Base-by-base conservation (phyloP, 2,329 filamentous ascomycete genomes). In the Ambrosiella xylebori region DNA sequence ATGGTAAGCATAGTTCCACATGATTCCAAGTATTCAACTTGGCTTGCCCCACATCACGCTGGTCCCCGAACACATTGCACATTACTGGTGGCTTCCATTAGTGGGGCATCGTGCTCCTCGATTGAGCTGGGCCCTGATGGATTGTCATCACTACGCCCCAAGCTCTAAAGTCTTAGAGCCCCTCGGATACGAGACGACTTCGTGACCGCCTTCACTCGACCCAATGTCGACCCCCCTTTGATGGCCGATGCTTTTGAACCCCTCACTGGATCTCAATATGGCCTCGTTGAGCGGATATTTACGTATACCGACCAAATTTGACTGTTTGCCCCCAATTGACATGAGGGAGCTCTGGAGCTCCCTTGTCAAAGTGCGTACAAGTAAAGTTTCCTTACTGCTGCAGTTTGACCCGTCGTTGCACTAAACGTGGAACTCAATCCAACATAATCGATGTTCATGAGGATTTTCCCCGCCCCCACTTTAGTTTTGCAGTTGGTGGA, bases 1-100 rank as follows among this genome's bases (percentile, higher is more conserved):
- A 86, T 90, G 81, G 86, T 86, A 73, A 81, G 85, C 82, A 60
- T 44, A 40, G 55, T 40, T 17, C 50, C 53, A 15, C 17, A 4
- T 13, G 9, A 12, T 15, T 47, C 13, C 40, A 17, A 13, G 44
- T 13, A 15, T 15, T 15, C 11, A 47, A 47, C 19, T 47, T 5
- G 44, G 40, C n/a, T 17, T 27, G 27, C 27, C 27, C 27, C 3
- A 27, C 4, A 27, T 27, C 27, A 27, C 27, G 27, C 4, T 27
- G 27, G 11, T 47, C 11, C 44, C 3, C 3, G n/a, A 17, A 17
- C 44, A 17, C 44, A 47, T 47, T 47, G 44, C 44, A 41, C 7
- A 2, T 47, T 13, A 17, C 44, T 19, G 44, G n/a, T 47, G 13
- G n/a, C n/a, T 15, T 41, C 11, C 3, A 15, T 8, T 47, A 47